phyloP scores from a whole-genome alignment of 2,329 filamentous ascomycete species.

The Hortaea werneckii region DNA sequence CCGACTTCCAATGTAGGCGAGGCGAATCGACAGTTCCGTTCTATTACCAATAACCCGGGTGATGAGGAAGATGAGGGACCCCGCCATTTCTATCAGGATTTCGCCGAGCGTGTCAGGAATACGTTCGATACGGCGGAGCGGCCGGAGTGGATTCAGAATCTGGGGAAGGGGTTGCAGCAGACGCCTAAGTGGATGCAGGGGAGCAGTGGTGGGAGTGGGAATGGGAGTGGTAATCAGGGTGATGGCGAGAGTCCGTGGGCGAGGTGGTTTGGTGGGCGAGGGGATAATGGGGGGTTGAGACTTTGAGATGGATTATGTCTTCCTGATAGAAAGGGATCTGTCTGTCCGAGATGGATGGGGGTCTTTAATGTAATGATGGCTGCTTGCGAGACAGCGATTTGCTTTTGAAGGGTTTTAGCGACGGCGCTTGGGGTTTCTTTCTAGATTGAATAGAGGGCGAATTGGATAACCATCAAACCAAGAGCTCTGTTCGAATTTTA shows the following conservation, averaged over 20 bases:
- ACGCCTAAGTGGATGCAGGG: constrained; percentile 73
- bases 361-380: neutral
- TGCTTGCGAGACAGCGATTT: neutral
- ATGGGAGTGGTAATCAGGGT: constrained; percentile 6
- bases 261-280: constrained; percentile 25
- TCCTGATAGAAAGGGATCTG: neutral
- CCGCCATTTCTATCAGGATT: constrained; percentile 65
- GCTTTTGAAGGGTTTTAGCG: neutral
- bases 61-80: constrained; percentile 54
- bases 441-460: too few species aligned
- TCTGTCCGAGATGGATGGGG: too few species aligned
- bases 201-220: constrained; percentile 7
- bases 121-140: constrained; percentile 76
- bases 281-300: constrained; percentile 21
- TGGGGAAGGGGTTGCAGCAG: constrained; percentile 54
- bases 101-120: constrained; percentile 80
- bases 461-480: too few species aligned
- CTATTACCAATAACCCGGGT: constrained; percentile 29
- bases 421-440: neutral
- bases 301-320: constrained; percentile 8
- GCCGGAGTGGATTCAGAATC: constrained; percentile 63
- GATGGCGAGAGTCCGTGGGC: constrained; percentile 8
- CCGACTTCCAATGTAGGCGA: constrained; percentile 9
- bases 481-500: too few species aligned
- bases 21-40: constrained; percentile 22